These are phyloP conservation scores for Mytilinidion resinicola DNA, from an alignment of 495 filamentous ascomycete genomes.

Conservation along the genomic window DNA sequence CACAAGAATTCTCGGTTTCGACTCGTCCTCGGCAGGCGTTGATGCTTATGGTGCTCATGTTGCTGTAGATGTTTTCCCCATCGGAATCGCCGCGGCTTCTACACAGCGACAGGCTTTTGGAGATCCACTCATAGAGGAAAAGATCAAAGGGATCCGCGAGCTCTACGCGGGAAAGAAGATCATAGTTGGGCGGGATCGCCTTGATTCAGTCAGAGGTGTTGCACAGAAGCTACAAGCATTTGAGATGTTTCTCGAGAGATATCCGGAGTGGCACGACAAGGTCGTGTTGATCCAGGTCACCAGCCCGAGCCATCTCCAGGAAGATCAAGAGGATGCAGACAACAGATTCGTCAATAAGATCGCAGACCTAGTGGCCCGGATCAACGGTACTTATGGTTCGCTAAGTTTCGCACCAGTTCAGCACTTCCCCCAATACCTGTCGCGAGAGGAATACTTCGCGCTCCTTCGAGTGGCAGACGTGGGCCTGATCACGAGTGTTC, in stretches of 20 bases:
- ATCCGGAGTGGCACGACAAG: constrained; percentile 81
- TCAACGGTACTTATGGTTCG: constrained; percentile 83
- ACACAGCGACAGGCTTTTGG: constrained; percentile 67
- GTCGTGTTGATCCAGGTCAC: constrained; percentile 95
- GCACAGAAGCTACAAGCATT: constrained; percentile 91
- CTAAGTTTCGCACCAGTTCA: constrained; percentile 80
- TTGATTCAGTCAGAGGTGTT: constrained; percentile 85
- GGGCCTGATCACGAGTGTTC: constrained; percentile 83
- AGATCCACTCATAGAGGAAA: constrained; percentile 57
- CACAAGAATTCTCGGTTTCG: constrained; percentile 77
- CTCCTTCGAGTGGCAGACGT: constrained; percentile 80
- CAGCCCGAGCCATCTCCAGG: constrained; percentile 70
- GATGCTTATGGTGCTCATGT: constrained; percentile 84
- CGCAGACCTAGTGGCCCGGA: constrained; percentile 77
- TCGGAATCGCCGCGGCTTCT: constrained; percentile 74
- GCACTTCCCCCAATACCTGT: constrained; percentile 87
- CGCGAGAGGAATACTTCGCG: constrained; percentile 82
- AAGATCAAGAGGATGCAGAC: constrained; percentile 56
- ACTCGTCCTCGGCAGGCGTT: constrained; percentile 70
- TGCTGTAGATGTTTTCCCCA: constrained; percentile 83
- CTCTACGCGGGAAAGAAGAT: constrained; percentile 79
- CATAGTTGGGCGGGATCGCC: constrained; percentile 86
- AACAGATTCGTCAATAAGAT: constrained; percentile 77
- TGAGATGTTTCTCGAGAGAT: constrained; percentile 78
- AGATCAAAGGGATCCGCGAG: constrained; percentile 57